Base-by-base conservation (phyloP, 2,329 filamentous ascomycete genomes). In the Xylariaceae sp. region DNA sequence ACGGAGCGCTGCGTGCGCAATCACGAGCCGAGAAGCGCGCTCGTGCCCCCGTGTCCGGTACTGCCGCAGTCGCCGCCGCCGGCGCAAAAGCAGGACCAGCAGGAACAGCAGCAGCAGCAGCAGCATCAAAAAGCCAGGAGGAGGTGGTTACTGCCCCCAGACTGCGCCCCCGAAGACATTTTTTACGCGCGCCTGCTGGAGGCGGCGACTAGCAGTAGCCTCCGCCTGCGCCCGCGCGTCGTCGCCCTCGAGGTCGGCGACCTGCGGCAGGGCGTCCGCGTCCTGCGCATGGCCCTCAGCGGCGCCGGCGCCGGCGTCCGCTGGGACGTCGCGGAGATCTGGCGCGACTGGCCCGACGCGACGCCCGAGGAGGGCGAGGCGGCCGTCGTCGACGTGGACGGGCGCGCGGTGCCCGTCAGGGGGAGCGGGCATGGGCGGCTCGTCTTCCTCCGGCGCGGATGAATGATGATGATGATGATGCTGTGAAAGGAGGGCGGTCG, bases 11-110 rank as follows among this genome's bases (percentile, higher is more conserved):
- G 84, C 10, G 90, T 95, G 19, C 75, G 87, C 12, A 77, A 77
- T 29, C 87, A 77, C 53, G 92, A 98, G 59, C 92, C 92, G 3
- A 74, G 65, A 43, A 60, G 84, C 10, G 92, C 92, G 1, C 67
- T 96, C 11, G 84, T 96, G 8, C 72, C 73, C n/a, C n/a, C n/a
- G n/a, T n/a, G n/a, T n/a, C n/a, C n/a, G n/a, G n/a, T 1, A 31
- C 18, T 11, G 18, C 5, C 32, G 41, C 40, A 29, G 41, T 14
- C 25, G 7, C 30, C 12, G 42, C 43, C 11, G 37, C 3, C 37
- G 37, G 24, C 8, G 2, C 13, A n/a, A n/a, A n/a, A n/a, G n/a
- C n/a, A n/a, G n/a, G n/a, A n/a, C n/a, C n/a, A n/a, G n/a, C n/a
- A n/a, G n/a, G n/a, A n/a, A n/a, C n/a, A n/a, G n/a, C n/a, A n/a